A percentile compares a stretch with the other conserved stretches of the same genome.
Conservation (phyloP, 2,329 filamentous ascomycete species). For the Xylariaceae sp. region DNA sequence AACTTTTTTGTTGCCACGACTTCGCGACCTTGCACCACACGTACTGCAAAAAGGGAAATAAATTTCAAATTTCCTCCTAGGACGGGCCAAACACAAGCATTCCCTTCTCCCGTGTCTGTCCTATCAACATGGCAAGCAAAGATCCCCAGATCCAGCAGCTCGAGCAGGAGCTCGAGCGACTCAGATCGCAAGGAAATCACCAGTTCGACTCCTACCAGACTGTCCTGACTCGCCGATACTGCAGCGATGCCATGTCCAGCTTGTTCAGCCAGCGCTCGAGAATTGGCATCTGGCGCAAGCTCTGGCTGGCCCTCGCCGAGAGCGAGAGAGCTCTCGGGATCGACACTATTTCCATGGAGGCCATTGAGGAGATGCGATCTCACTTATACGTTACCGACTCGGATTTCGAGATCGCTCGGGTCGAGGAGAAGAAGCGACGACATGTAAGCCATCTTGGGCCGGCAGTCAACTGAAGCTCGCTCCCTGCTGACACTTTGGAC, state of each 20-base stretch:
- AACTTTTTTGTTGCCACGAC: constrained; percentile 3
- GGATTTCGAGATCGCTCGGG: constrained; percentile 67
- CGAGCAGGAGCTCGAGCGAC: constrained; percentile 10
- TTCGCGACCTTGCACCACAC: neutral
- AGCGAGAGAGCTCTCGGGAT: constrained; percentile 76
- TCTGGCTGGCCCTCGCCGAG: constrained; percentile 83
- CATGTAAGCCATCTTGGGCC: constrained; percentile 37
- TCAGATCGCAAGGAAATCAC: constrained; percentile 5
- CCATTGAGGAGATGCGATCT: constrained; percentile 70
- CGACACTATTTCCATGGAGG: constrained; percentile 62
- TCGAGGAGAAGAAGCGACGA: constrained; percentile 69
- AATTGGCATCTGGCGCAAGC: constrained; percentile 66
- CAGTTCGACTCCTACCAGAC: constrained; percentile 57
- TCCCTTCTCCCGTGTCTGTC: neutral
- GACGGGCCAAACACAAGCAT: neutral
- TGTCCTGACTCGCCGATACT: constrained; percentile 66
- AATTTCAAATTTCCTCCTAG: neutral
- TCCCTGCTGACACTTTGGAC: neutral
- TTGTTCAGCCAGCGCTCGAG: constrained; percentile 75
- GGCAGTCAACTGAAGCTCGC: neutral
- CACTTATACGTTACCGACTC: constrained; percentile 70
- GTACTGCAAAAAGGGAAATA: neutral
- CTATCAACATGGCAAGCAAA: constrained; percentile 10
- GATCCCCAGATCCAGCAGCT: constrained; percentile 11
- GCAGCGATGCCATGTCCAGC: constrained; percentile 67